These are phyloP conservation scores for Jatropha multifida DNA, from an alignment of 441 rosid genomes.

Conservation along the genomic window DNA sequence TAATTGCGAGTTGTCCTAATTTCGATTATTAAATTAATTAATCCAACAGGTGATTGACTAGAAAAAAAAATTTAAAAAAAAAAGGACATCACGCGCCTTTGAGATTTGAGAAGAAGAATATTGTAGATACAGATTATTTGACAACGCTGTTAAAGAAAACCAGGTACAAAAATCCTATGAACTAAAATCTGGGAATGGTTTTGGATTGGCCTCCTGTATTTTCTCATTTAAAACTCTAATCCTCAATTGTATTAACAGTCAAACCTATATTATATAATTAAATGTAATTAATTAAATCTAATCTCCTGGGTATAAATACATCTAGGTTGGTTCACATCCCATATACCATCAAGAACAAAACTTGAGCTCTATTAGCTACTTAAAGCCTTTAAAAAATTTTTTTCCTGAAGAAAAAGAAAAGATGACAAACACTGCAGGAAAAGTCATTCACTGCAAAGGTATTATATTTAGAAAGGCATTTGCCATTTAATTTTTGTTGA, in stretches of 20 bases:
- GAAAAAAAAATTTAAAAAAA: background rate
- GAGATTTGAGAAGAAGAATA: background rate
- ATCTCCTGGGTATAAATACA: conserved; percentile 2
- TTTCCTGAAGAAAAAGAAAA: background rate
- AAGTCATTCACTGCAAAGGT: conserved; percentile 16
- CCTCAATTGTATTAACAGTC: background rate
- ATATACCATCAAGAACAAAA: background rate
- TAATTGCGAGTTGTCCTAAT: background rate
- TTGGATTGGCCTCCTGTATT: background rate
- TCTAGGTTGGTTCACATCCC: background rate
- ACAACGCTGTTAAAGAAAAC: background rate
- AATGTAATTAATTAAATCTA: background rate
- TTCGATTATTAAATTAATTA: background rate
- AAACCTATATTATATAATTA: background rate
- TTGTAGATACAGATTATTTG: background rate
- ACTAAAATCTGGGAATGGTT: conserved; percentile 1
- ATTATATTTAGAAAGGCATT: background rate
- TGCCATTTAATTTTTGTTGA: background rate
- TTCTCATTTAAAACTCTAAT: background rate
- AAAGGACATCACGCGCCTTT: background rate
- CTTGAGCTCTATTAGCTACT: background rate
- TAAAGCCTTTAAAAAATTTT: background rate
- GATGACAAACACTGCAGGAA: conserved; percentile 14
- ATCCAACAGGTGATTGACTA: background rate
- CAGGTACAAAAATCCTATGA: background rate